These are phyloP conservation scores for Bryum argenteum DNA, from an alignment of 225 moss, liverwort and hornwort genomes.

Conservation along the genomic window DNA sequence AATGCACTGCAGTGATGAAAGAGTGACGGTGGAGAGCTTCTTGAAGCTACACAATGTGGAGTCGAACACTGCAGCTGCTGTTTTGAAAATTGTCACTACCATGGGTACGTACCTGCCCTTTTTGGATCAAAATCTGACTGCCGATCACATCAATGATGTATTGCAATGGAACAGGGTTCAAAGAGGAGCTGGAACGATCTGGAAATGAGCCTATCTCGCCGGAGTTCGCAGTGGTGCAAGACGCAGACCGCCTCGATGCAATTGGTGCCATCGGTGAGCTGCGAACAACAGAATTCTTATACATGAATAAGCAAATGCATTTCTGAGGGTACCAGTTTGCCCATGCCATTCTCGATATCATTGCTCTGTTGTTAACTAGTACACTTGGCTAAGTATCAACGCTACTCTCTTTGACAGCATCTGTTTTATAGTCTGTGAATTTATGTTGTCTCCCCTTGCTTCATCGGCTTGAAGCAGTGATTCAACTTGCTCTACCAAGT, in stretches of 20 bases:
- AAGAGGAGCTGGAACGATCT: constrained; percentile 74
- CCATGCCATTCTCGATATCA: too few species aligned
- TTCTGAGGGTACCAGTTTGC: too few species aligned
- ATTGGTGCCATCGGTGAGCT: constrained; percentile 91
- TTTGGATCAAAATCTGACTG: too few species aligned
- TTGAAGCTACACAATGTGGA: constrained; percentile 61
- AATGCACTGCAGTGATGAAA: constrained; percentile 45
- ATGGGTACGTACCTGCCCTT: constrained; percentile 73
- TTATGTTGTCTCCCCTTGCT: too few species aligned
- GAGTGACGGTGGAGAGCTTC: constrained; percentile 61
- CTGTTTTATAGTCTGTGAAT: too few species aligned
- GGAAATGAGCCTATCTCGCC: constrained; percentile 36
- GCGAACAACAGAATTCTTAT: background rate
- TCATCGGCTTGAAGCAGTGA: too few species aligned
- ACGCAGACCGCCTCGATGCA: constrained; percentile 94
- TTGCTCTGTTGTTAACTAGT: too few species aligned
- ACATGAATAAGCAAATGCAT: background rate
- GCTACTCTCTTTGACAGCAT: too few species aligned
- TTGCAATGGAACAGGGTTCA: constrained; percentile 62
- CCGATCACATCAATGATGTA: background rate
- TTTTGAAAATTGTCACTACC: constrained; percentile 68
- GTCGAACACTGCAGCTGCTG: constrained; percentile 45
- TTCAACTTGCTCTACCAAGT: too few species aligned
- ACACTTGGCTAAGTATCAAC: too few species aligned
- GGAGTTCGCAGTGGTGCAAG: constrained; percentile 90